phyloP scores from a whole-genome alignment of 768 basidiomycete genomes.

The Lactifluus hygrophoroides region DNA sequence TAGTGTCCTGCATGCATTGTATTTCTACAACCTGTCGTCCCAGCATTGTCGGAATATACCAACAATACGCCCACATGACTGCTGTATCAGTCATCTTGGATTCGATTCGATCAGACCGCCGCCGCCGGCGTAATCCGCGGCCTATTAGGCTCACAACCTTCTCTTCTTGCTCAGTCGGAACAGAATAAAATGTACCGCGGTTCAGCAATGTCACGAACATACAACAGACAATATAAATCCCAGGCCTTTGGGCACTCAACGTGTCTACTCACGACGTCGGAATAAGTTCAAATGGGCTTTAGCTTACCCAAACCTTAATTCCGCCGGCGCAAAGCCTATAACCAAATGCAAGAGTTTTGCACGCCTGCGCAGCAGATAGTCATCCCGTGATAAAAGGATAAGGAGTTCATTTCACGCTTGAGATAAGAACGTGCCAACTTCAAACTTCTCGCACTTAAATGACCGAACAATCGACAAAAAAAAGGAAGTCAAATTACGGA shows the following conservation, averaged over 20 bases:
- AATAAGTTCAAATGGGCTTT: not conserved
- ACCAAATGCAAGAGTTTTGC: not conserved
- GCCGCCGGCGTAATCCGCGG: slow-evolving; percentile 13
- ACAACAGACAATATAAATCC: not conserved
- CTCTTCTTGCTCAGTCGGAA: not conserved
- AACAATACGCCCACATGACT: not conserved
- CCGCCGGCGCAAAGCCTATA: not conserved
- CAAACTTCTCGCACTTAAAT: slow-evolving; percentile 9
- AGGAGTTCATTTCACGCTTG: not conserved
- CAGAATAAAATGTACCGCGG: not conserved
- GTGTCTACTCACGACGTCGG: no score
- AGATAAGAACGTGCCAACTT: slow-evolving; percentile 8
- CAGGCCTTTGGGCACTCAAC: not conserved
- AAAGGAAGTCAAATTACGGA: slow-evolving; percentile 17
- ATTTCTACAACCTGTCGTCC: no score
- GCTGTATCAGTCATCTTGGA: not conserved
- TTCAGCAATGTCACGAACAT: no score
- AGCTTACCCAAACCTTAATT: not conserved
- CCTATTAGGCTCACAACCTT: not conserved
- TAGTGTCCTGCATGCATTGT: no score
- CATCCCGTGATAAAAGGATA: not conserved
- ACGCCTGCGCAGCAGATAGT: not conserved
- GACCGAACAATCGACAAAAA: slow-evolving; percentile 8
- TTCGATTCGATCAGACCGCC: slow-evolving; percentile 1
- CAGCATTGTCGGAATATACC: not conserved